A percentile compares a stretch with the other conserved stretches of the same genome.
phyloP scores from a whole-genome alignment of 345 rosid genomes.

The Salix udensis region DNA sequence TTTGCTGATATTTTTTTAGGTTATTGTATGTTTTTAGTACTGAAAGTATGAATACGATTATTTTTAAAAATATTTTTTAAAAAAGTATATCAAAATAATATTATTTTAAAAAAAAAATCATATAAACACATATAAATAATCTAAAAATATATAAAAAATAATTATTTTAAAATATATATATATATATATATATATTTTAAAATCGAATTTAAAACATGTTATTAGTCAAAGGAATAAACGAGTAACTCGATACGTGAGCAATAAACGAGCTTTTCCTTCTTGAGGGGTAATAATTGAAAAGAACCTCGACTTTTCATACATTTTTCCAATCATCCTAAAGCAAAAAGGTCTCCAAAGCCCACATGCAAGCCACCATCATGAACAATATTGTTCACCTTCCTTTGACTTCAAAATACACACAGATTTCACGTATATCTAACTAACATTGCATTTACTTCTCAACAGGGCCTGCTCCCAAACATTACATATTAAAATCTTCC shows the following conservation, averaged over 20 bases:
- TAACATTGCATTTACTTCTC: conserved; percentile 8
- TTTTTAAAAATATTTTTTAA: no score
- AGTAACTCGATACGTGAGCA: background rate
- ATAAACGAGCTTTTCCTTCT: background rate
- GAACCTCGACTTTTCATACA: conserved; percentile 14
- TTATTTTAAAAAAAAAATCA: no score
- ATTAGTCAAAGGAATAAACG: background rate
- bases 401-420: background rate
- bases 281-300: conserved; percentile 4
- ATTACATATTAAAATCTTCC: background rate
- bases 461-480: background rate
- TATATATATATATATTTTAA: no score
- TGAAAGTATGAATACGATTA: no score
- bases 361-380: conserved; percentile 26
- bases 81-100: no score
- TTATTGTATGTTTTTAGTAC: no score
- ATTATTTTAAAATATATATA: no score
- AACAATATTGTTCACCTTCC: background rate
- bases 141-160: no score
- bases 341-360: conserved; percentile 10
- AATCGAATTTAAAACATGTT: no score
- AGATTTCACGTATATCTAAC: background rate
- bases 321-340: background rate
- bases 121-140: no score
- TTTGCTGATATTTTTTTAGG: no score